A percentile compares a stretch with the other conserved stretches of the same genome.
These are phyloP conservation scores for Coemansia sp. DNA, from an alignment of 192 early-diverging fungal species.

Conservation along the genomic window DNA sequence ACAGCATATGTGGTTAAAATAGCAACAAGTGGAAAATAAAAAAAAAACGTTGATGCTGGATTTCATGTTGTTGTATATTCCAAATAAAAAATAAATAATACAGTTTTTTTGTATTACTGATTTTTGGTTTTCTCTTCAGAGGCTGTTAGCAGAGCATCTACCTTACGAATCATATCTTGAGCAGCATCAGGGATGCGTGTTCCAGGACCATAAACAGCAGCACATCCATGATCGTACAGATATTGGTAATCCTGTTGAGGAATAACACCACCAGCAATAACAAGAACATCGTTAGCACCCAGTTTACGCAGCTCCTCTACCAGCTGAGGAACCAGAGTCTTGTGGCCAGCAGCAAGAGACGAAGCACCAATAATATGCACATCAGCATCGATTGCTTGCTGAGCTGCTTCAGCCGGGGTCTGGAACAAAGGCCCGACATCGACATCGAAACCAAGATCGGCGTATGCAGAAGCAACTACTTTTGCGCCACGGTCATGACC, in stretches of 20 bases:
- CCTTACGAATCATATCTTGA: conserved; percentile 74
- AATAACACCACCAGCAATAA: conserved; percentile 85
- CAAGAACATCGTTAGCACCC: conserved; percentile 70
- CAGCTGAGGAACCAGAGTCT: conserved; percentile 80
- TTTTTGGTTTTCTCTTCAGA: neutral
- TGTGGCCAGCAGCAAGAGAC: conserved; percentile 87
- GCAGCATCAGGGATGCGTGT: conserved; percentile 83
- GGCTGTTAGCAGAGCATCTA: conserved; percentile 50
- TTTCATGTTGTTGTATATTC: no score
- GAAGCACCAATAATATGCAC: conserved; percentile 87
- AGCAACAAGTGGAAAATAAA: neutral
- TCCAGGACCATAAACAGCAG: conserved; percentile 84
- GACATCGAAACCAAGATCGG: conserved; percentile 89
- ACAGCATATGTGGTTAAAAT: no score
- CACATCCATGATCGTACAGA: conserved; percentile 76
- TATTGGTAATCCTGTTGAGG: conserved; percentile 86
- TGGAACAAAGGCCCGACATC: conserved; percentile 88
- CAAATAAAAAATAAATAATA: neutral
- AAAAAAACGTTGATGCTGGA: no score
- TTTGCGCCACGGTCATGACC: conserved; percentile 93
- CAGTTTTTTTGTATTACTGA: neutral
- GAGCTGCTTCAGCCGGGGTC: conserved; percentile 85
- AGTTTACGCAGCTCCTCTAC: conserved; percentile 74
- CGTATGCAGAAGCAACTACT: conserved; percentile 87
- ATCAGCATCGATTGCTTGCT: conserved; percentile 86